Evolutionary conservation across 768 basidiomycete genomes (phyloP), one percentile per base, ranked within the genome.

Genomic region (Hericium erinaceus): DNA sequence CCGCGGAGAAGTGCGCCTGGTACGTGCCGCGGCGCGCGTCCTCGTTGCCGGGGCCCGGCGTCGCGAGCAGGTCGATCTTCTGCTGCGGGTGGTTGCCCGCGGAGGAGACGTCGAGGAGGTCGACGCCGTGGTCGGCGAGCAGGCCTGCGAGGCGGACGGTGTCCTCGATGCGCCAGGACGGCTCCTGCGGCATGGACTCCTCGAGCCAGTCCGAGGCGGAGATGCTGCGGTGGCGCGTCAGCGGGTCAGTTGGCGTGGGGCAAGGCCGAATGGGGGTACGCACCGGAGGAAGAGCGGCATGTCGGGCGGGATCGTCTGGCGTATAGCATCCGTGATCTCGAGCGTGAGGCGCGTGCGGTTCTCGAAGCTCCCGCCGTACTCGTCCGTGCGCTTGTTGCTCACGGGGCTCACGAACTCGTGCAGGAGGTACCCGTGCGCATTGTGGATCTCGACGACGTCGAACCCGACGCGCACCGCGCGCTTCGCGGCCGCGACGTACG

Each of bases 171-270:
- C 79, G 77, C 89, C 90, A 89, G 6, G 80, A 80, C 11, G 78
- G 77, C 60, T 85, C 80, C 57, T 84, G 70, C 0, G 82, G 80
- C 2, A 79, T 69, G 4, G 74, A 72, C 57, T 80, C 75, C 61
- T 84, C 82, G 8, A 87, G 71, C 84, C 88, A 88, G 58, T 92
- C 91, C 0, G 82, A 84, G 1, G 81, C 91, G 44, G 84, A 85
- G 22, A 92, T 70, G 20, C 83, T 82, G 48, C 26, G 57, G 41
- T 41, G 13, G 18, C 18, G 49, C 58, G n/a, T 53, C 48, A 55
- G 4, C 22, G 13, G 24, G 71, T 56, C 22, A 22, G 2, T 22
- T 22, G 22, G 22, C 22, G 22, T 2, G 22, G 6, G 12, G 37
- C 8, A 38, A 28, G 15, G 7, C n/a, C 5, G n/a, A 40, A 51